Percentiles rank a stretch among this genome's conserved stretches.
Evolutionary conservation across 2,329 filamentous ascomycete genomes (phyloP).

Genomic region (Alternaria brassicicola): DNA sequence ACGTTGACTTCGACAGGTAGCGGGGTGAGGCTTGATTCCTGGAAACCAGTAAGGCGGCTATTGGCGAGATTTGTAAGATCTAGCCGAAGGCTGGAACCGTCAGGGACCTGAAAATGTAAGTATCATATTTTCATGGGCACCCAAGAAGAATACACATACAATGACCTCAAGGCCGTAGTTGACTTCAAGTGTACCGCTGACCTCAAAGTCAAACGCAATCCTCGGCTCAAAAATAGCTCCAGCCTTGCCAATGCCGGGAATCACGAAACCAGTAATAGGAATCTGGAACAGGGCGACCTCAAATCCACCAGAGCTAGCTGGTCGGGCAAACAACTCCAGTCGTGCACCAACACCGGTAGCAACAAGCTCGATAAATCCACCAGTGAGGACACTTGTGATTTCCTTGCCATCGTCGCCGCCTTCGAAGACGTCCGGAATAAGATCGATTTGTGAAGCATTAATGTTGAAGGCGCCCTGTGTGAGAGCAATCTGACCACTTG

Average conservation of each 20-base stretch:
- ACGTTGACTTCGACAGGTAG: constrained; percentile 43
- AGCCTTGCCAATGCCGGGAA: constrained; percentile 46
- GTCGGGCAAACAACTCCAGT: constrained; percentile 44
- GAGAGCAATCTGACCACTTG: constrained; percentile 39
- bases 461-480: constrained; percentile 40
- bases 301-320: constrained; percentile 29
- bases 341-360: constrained; percentile 40
- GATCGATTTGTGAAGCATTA: constrained; percentile 31
- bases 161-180: constrained; percentile 47
- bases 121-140: not conserved
- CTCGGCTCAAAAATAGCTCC: constrained; percentile 43
- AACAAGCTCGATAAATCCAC: constrained; percentile 44
- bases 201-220: constrained; percentile 35
- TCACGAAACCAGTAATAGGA: constrained; percentile 40
- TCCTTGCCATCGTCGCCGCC: constrained; percentile 32
- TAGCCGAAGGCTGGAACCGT: constrained; percentile 37
- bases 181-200: constrained; percentile 39
- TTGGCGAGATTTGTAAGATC: constrained; percentile 33
- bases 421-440: constrained; percentile 32
- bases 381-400: constrained; percentile 36
- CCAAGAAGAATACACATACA: constrained; percentile 23
- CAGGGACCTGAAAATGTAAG: constrained; percentile 33
- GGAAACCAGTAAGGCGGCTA: constrained; percentile 38
- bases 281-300: constrained; percentile 30
- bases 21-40: constrained; percentile 33